Base-by-base conservation (phyloP, 176 grass and related monocot genomes). In the Neostapfia colusana region DNA sequence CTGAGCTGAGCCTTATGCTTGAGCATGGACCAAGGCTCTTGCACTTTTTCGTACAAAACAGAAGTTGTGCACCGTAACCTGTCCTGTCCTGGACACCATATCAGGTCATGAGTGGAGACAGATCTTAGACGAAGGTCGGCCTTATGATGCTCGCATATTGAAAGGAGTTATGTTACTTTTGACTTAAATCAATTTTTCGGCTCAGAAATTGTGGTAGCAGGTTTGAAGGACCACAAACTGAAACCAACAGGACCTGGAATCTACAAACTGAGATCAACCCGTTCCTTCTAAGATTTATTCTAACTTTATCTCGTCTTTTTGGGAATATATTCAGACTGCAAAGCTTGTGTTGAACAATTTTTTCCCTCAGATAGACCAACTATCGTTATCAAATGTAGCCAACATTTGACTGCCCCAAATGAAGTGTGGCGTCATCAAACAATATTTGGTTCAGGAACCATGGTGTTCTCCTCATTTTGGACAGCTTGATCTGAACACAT, bases 1-100 rank as follows among this genome's bases (percentile, higher is more conserved):
- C n/a, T n/a, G n/a, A n/a, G n/a, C 43, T 75, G 64, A 79, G 56
- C 70, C 81, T 31, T 63, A 80, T 70, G 63, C 60, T 58, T 55
- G 63, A 36, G 18, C 75, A 88, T 84, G 75, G 81, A 80, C 86
- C 69, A 75, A n/a, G 69, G 53, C 65, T 55, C 26, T 38, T 79
- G 63, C 63, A 28, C 81, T 79, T 88, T 69, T 69, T 46, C 54
- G 20, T 73, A 74, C 75, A 88, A 74, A n/a, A n/a, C n/a, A n/a
- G n/a, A 83, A 62, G 66, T 41, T 53, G 62, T 45, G 21, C 27
- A 17, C 27, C 5, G 14, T 24, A 20, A 14, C 9, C 12, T 45
- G 43, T 14, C 15, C 43, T 46, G 56, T 26, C 42, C 44, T 27
- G 20, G 62, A 24, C 68, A 59, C 60, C 67, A 62, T 41, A 38